phyloP scores from a whole-genome alignment of 352 stramenopile species.

The Phytophthora fragariaefolia region DNA sequence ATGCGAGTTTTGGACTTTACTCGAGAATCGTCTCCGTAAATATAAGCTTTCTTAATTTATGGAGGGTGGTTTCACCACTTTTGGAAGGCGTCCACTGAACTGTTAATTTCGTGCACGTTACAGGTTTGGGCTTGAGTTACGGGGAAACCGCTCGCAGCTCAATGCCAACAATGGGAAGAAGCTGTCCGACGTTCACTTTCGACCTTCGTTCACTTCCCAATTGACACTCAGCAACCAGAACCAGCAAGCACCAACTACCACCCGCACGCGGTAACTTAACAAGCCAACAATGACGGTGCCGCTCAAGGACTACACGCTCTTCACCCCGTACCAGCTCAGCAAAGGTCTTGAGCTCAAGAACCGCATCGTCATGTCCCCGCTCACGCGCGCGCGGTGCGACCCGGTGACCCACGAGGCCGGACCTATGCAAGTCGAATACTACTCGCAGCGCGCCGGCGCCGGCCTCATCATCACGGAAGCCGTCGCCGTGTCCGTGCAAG shows the following conservation, averaged over 20 bases:
- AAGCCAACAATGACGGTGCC: constrained; percentile 22
- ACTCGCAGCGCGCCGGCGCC: constrained; percentile 32
- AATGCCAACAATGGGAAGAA: too few relatives aligned
- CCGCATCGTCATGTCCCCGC: constrained; percentile 41
- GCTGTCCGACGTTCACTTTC: too few relatives aligned
- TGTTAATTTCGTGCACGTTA: too few relatives aligned
- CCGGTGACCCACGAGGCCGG: constrained; percentile 33
- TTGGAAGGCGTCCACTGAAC: too few relatives aligned
- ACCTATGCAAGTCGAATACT: constrained; percentile 53
- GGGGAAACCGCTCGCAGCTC: too few relatives aligned
- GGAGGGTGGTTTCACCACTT: too few relatives aligned
- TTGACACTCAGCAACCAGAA: constrained; percentile 8
- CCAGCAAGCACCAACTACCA: not conserved
- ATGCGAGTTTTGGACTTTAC: too few relatives aligned
- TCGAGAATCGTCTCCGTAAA: too few relatives aligned
- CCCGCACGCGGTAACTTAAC: too few relatives aligned
- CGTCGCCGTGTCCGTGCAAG: constrained; percentile 39
- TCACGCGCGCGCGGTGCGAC: constrained; percentile 24
- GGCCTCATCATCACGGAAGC: constrained; percentile 43
- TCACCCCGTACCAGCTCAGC: constrained; percentile 39
- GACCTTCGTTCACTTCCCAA: constrained; percentile 22
- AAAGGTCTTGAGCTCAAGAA: constrained; percentile 46
- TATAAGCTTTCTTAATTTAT: too few relatives aligned
- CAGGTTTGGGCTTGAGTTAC: too few relatives aligned
- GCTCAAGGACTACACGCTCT: constrained; percentile 42